Conservation (phyloP, 2,329 filamentous ascomycete species). For the Diplodia intermedia region DNA sequence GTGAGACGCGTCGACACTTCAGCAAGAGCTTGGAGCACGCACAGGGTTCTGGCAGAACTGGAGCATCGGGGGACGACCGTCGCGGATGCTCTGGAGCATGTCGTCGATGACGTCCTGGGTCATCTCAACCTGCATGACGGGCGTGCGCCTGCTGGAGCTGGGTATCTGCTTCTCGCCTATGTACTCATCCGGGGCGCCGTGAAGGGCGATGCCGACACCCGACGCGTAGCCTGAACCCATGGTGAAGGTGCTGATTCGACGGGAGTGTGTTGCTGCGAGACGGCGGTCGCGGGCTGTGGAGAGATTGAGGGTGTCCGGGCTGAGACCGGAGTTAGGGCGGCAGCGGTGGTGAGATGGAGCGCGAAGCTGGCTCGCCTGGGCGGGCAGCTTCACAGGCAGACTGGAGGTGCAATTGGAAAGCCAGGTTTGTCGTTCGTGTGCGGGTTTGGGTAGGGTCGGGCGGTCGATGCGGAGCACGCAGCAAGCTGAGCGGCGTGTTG, state of each 20-base stretch:
- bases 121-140: slow-evolving; percentile 53
- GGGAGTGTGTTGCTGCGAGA: background rate
- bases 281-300: slow-evolving; percentile 6
- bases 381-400: slow-evolving; percentile 31
- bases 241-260: slow-evolving; percentile 25
- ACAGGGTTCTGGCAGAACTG: slow-evolving; percentile 51
- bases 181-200: slow-evolving; percentile 49
- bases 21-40: slow-evolving; percentile 36
- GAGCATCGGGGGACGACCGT: slow-evolving; percentile 48
- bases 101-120: slow-evolving; percentile 51
- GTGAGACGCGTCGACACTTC: slow-evolving; percentile 30
- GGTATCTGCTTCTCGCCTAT: slow-evolving; percentile 44
- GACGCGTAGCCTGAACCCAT: slow-evolving; percentile 44
- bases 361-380: slow-evolving; percentile 28
- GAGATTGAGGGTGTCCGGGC: slow-evolving; percentile 23
- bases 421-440: slow-evolving; percentile 2
- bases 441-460: background rate
- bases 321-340: slow-evolving; percentile 19
- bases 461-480: slow-evolving; percentile 18
- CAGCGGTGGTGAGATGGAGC: slow-evolving; percentile 18
- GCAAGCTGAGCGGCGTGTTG: slow-evolving; percentile 15
- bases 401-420: slow-evolving; percentile 25
- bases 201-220: slow-evolving; percentile 46
- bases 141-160: slow-evolving; percentile 39
- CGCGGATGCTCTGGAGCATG: slow-evolving; percentile 47